These are phyloP conservation scores for Dictyostelium brefeldianum DNA, from an alignment of 78 protist genomes.

Conservation along the genomic window DNA sequence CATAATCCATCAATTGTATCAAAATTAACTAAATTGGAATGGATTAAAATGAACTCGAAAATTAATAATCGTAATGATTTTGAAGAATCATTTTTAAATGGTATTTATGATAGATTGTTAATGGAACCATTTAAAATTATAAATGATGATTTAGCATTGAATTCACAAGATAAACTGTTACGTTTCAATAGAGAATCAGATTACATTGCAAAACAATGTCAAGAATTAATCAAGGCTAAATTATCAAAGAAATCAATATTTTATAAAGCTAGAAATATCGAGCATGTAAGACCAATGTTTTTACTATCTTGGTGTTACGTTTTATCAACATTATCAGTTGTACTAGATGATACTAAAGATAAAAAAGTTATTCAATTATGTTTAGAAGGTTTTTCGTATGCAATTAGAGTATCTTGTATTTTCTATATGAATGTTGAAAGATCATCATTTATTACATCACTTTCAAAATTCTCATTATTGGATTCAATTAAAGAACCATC, in stretches of 20 bases:
- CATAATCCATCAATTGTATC: slow-evolving; percentile 49
- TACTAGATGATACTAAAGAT: slow-evolving; percentile 56
- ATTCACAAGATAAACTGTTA: slow-evolving; percentile 39
- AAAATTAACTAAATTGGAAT: slow-evolving; percentile 42
- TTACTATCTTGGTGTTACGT: slow-evolving; percentile 75
- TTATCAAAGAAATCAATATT: slow-evolving; percentile 61
- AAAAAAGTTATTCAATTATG: slow-evolving; percentile 66
- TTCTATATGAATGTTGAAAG: slow-evolving; percentile 94
- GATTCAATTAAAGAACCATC: slow-evolving; percentile 66
- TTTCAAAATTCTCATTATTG: slow-evolving; percentile 94
- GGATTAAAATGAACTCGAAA: slow-evolving; percentile 71
- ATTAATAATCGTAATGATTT: slow-evolving; percentile 46
- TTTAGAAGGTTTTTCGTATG: slow-evolving; percentile 90
- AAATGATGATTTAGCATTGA: not conserved
- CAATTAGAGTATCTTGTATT: slow-evolving; percentile 87
- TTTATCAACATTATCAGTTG: slow-evolving; percentile 43
- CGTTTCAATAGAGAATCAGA: slow-evolving; percentile 64
- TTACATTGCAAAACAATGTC: slow-evolving; percentile 72
- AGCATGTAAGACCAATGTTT: slow-evolving; percentile 77
- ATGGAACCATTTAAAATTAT: slow-evolving; percentile 25
- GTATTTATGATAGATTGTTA: slow-evolving; percentile 43
- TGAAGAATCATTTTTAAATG: slow-evolving; percentile 29
- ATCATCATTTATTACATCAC: slow-evolving; percentile 94
- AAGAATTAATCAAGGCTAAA: slow-evolving; percentile 60
- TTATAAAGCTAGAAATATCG: slow-evolving; percentile 68